Evolutionary conservation across 2,329 filamentous ascomycete species (phyloP).

Genomic region (Aspergillus pseudoterreus): DNA sequence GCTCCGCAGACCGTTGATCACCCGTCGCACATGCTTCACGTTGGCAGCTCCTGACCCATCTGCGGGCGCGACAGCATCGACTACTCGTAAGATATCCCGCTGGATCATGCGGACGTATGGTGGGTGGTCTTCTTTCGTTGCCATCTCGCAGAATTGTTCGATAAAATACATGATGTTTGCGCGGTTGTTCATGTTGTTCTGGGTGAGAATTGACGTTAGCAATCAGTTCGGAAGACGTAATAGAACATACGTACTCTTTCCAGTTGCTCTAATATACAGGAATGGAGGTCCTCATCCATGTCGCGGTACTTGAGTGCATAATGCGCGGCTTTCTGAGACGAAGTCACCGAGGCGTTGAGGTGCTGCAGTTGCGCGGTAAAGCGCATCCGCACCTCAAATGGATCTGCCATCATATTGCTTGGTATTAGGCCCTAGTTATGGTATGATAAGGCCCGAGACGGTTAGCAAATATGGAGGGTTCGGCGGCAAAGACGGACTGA

Average conservation of each 20-base stretch:
- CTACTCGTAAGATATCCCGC: slow-evolving; percentile 83
- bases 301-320: slow-evolving; percentile 93
- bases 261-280: slow-evolving; percentile 92
- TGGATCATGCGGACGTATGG: slow-evolving; percentile 94
- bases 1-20: slow-evolving; percentile 65
- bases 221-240: not conserved
- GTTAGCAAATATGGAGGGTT: not conserved
- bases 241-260: slow-evolving; percentile 60
- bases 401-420: slow-evolving; percentile 64
- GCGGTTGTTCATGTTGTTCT: slow-evolving; percentile 93
- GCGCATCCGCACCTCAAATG: slow-evolving; percentile 97
- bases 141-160: slow-evolving; percentile 87
- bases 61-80: slow-evolving; percentile 85
- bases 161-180: slow-evolving; percentile 99
- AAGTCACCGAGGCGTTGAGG: slow-evolving; percentile 83
- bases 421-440: not conserved
- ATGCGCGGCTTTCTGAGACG: slow-evolving; percentile 85
- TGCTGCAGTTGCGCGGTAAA: slow-evolving; percentile 89
- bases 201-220: not conserved
- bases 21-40: slow-evolving; percentile 84
- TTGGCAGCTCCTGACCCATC: slow-evolving; percentile 88
- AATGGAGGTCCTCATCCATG: slow-evolving; percentile 95
- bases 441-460: not conserved
- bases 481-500: not conserved
- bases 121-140: slow-evolving; percentile 68